Conservation (phyloP, 805 yeast species). For the Pichia insulana region DNA sequence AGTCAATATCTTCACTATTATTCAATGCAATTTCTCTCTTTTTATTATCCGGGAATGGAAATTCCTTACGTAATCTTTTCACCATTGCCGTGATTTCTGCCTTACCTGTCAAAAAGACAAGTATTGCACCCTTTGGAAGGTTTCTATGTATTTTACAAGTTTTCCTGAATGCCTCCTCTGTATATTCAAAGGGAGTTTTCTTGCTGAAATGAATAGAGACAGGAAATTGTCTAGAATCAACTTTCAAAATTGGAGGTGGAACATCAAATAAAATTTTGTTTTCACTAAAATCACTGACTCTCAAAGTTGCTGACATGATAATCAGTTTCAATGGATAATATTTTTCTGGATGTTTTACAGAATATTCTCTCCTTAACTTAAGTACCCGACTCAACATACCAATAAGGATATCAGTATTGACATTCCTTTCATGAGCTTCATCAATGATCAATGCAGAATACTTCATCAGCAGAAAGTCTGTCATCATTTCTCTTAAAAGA, state of each 20-base stretch:
- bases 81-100: constrained; percentile 79
- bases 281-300: constrained; percentile 90
- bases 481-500: constrained; percentile 83
- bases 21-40: constrained; percentile 13
- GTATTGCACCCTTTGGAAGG: constrained; percentile 90
- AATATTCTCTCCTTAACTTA: constrained; percentile 53
- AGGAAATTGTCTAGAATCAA: constrained; percentile 91
- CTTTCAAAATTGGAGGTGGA: constrained; percentile 82
- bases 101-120: constrained; percentile 90
- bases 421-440: constrained; percentile 96
- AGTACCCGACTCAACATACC: constrained; percentile 90
- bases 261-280: constrained; percentile 55
- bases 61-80: constrained; percentile 55
- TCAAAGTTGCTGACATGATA: constrained; percentile 94
- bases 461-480: constrained; percentile 68
- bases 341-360: constrained; percentile 36
- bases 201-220: constrained; percentile 86
- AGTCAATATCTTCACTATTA: constrained; percentile 31
- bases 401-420: constrained; percentile 90
- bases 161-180: constrained; percentile 80
- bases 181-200: constrained; percentile 66
- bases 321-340: constrained; percentile 66
- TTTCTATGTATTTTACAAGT: constrained; percentile 77
- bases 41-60: constrained; percentile 41
- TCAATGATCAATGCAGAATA: constrained; percentile 87